phyloP scores from a whole-genome alignment of 495 filamentous ascomycete genomes.

The Haplographium delicatum region DNA sequence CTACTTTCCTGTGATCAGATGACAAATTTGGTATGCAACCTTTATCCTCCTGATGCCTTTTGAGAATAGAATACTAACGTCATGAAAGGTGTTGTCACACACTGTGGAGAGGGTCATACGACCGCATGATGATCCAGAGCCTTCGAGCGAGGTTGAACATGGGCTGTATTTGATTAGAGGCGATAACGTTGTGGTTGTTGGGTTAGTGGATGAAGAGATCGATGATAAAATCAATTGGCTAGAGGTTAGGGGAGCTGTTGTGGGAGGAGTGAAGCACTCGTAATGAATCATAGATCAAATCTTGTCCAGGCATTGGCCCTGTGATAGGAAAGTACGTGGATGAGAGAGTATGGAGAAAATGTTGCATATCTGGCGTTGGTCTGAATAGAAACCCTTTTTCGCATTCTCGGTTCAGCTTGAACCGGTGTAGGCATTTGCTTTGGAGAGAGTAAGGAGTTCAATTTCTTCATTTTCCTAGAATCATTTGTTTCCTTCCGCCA shows the following conservation, averaged over 20 bases:
- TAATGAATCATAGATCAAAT: constrained; percentile 6
- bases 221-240: constrained; percentile 87
- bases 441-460: too few species aligned
- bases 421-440: too few species aligned
- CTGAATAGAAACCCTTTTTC: too few species aligned
- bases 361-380: constrained; percentile 25
- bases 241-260: constrained; percentile 77
- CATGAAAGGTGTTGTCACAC: constrained; percentile 59
- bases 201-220: constrained; percentile 81
- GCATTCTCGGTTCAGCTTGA: too few species aligned
- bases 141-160: constrained; percentile 73
- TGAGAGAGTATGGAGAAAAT: neutral
- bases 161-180: constrained; percentile 90
- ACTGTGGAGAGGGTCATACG: constrained; percentile 89
- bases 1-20: constrained; percentile 85
- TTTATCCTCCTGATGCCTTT: neutral
- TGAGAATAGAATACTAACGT: neutral
- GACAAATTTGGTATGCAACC: constrained; percentile 68
- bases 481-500: too few species aligned
- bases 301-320: too few species aligned
- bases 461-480: too few species aligned
- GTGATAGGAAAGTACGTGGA: neutral
- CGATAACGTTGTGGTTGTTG: constrained; percentile 90
- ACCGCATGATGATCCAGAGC: constrained; percentile 72
- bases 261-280: constrained; percentile 41